Base-by-base conservation (phyloP, 2,329 filamentous ascomycete genomes). In the Verticillium longisporum region DNA sequence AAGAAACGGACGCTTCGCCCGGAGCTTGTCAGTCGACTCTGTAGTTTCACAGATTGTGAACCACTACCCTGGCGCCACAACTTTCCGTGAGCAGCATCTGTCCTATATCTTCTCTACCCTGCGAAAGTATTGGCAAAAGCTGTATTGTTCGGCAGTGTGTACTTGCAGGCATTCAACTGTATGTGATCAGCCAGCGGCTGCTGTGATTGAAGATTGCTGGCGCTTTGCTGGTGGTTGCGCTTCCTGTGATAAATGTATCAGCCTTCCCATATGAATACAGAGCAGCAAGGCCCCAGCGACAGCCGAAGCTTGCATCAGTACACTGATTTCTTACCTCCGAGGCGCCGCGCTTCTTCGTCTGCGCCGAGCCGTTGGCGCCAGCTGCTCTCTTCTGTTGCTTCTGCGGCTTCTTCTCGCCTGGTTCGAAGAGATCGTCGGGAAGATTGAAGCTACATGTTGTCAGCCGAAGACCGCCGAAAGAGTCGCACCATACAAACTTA, bases 341-440 rank as follows among this genome's bases (percentile, higher is more conserved):
- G 62, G 80, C 76, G 62, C 73, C 75, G 60, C 82, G 80, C 71
- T 83, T 83, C 71, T 79, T 83, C 57, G 71, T 70, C 61, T 72
- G 72, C 11, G 71, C 67, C 59, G 73, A 69, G 64, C 73, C 73
- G 64, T 79, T 79, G 54, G 73, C 69, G 58, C 71, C 69, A 50
- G 68, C 45, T 65, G 69, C 64, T 34, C 66, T 65, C 32, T 69
- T 69, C 37, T 65, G 59, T 11, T 77, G 72, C 71, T 82, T 86
- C 70, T 82, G 84, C 5, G 90, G 90, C 68, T 86, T 89, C 57
- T 79, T 78, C 74, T 99, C 95, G 69, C 91, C 91, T 31, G 87
- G 78, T 56, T 88, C 83, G 72, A 99, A 99, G 2, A 98, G 87
- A 73, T 99, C 94, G 62, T 91, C 88, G 33, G 95, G 95, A 32